phyloP scores from a whole-genome alignment of 1,284 basidiomycete genomes.

The Sanghuangporus weigelae region DNA sequence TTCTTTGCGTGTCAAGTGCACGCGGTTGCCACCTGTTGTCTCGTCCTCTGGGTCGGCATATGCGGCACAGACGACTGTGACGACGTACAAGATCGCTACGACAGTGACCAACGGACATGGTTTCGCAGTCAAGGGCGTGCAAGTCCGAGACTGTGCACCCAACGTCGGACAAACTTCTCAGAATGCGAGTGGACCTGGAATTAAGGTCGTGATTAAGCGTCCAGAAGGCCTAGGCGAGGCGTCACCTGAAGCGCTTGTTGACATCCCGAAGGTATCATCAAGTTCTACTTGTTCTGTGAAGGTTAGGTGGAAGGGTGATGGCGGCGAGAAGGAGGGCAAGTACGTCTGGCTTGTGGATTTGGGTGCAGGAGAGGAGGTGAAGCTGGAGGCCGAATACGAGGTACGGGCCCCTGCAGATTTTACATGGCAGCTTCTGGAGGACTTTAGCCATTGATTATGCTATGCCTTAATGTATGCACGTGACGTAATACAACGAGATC shows the following conservation, averaged over 20 bases:
- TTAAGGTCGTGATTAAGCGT: constrained; percentile 41
- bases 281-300: constrained; percentile 4
- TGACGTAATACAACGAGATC: neutral
- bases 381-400: constrained; percentile 45
- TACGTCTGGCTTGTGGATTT: constrained; percentile 37
- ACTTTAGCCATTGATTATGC: neutral
- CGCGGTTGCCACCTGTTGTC: constrained; percentile 33
- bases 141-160: constrained; percentile 47
- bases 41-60: constrained; percentile 35
- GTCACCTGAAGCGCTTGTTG: constrained; percentile 35
- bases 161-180: constrained; percentile 1
- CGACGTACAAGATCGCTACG: constrained; percentile 39
- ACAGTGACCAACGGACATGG: constrained; percentile 45
- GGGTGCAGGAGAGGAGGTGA: constrained; percentile 33
- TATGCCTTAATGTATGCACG: neutral
- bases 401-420: constrained; percentile 41
- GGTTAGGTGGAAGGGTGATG: constrained; percentile 27
- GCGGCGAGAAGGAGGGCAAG: constrained; percentile 39
- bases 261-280: constrained; percentile 20
- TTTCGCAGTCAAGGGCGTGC: constrained; percentile 37
- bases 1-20: constrained; percentile 42
- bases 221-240: constrained; percentile 43
- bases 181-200: constrained; percentile 27
- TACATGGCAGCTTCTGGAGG: constrained; percentile 21
- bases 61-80: constrained; percentile 37